Base-by-base conservation (phyloP, 2,329 filamentous ascomycete species). In the Colletotrichum brevisporum region DNA sequence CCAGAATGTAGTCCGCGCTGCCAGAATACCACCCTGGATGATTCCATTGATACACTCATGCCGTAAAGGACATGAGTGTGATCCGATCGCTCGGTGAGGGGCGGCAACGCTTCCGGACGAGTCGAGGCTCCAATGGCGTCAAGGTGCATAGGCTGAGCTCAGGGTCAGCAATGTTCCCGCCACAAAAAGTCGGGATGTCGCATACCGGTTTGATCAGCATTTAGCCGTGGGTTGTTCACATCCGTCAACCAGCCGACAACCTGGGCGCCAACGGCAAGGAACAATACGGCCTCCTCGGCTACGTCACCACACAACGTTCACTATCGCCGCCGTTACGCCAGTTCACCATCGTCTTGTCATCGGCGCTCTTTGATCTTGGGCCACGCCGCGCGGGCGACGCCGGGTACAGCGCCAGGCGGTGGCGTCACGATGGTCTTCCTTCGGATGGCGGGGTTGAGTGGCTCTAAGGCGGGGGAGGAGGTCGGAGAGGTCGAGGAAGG, bases 31-130 rank as follows among this genome's bases (percentile, higher is more conserved):
- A 31, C 96, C 96, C 78, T 98, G 95, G 68, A 99, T 97, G 71
- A 99, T 97, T 26, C 96, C 96, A 78, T 97, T 98, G 81, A 99
- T 98, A 77, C 96, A 99, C 81, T 99, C 96, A n/a, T n/a, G n/a
- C n/a, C n/a, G 75, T 99, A 99, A 99, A 82, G n/a, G 96, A 98
- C 96, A 98, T 98, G 31, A 93, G 92, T 0, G 96, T 99, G 0
- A 95, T 97, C 74, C 94, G 92, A 99, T 98, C 55, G 92, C 73
- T 93, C 94, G 1, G 94, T 97, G 70, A 99, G 83, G 16, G 96
- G 96, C 8, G 95, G 94, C 36, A 98, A 83, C 16, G 84, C 79
- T 99, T 99, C 78, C 93, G 94, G 58, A 97, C 92, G 9, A 99
- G 85, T 63, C 96, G 90, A 15, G 96, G 95, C 78, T 99, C 96